Conservation (phyloP, 2,329 filamentous ascomycete genomes). For the Zymoseptoria passerinii region DNA sequence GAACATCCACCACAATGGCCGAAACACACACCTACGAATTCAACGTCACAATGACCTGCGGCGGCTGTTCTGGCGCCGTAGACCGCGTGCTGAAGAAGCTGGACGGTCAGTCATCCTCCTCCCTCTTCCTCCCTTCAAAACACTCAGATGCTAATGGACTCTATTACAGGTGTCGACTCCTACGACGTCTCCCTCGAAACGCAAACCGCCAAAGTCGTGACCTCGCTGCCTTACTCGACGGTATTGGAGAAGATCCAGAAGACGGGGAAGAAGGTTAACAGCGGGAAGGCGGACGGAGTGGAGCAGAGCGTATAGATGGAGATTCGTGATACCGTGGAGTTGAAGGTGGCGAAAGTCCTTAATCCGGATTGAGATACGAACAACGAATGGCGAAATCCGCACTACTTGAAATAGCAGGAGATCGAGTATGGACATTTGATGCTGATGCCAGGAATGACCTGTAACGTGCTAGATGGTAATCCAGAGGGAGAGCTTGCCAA, state of each 20-base stretch:
- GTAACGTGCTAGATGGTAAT: too few species aligned
- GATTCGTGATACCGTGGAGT: background rate
- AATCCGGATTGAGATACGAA: too few species aligned
- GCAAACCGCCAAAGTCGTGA: slow-evolving; percentile 71
- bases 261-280: slow-evolving; percentile 88
- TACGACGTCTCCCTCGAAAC: slow-evolving; percentile 81
- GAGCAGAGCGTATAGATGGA: slow-evolving; percentile 12
- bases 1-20: slow-evolving; percentile 47
- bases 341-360: too few species aligned
- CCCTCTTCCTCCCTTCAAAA: background rate
- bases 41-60: slow-evolving; percentile 87
- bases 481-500: too few species aligned
- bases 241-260: slow-evolving; percentile 86
- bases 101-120: slow-evolving; percentile 7
- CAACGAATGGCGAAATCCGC: too few species aligned
- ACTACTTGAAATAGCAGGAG: too few species aligned
- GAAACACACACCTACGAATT: slow-evolving; percentile 84
- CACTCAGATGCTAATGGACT: background rate
- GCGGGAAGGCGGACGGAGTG: slow-evolving; percentile 61
- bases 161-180: slow-evolving; percentile 64
- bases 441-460: too few species aligned
- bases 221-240: slow-evolving; percentile 65
- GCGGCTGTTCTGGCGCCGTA: slow-evolving; percentile 90
- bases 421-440: too few species aligned
- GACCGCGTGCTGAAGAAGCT: slow-evolving; percentile 82